A percentile compares a stretch with the other conserved stretches of the same genome.
These are phyloP conservation scores for Dactylellina sp. DNA, from an alignment of 2,329 filamentous ascomycete species.

Conservation along the genomic window DNA sequence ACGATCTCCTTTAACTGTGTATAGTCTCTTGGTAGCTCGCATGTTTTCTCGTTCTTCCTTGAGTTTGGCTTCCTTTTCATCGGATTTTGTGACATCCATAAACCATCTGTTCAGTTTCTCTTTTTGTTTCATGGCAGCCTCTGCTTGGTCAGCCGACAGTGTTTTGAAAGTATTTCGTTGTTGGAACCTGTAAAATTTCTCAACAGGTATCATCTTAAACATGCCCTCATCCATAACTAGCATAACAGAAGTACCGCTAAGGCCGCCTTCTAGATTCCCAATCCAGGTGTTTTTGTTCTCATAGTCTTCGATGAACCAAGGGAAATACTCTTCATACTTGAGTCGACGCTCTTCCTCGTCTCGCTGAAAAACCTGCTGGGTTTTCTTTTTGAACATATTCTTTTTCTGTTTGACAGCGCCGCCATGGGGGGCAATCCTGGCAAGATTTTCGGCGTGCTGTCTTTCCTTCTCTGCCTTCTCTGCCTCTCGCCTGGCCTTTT, in stretches of 20 bases:
- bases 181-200: slow-evolving; percentile 94
- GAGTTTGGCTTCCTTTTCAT: slow-evolving; percentile 68
- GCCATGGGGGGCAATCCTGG: slow-evolving; percentile 88
- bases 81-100: slow-evolving; percentile 69
- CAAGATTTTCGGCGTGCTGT: slow-evolving; percentile 85
- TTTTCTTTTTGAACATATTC: slow-evolving; percentile 78
- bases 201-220: slow-evolving; percentile 88
- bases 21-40: slow-evolving; percentile 62
- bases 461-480: slow-evolving; percentile 82
- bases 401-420: slow-evolving; percentile 77
- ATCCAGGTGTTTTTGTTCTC: slow-evolving; percentile 96
- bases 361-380: slow-evolving; percentile 84
- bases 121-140: slow-evolving; percentile 84
- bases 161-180: slow-evolving; percentile 82
- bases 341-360: slow-evolving; percentile 80
- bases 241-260: slow-evolving; percentile 83
- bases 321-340: slow-evolving; percentile 93
- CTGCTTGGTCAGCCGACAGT: slow-evolving; percentile 84
- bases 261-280: slow-evolving; percentile 86
- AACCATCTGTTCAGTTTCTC: slow-evolving; percentile 83
- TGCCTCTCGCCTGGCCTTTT: slow-evolving; percentile 71
- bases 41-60: slow-evolving; percentile 71
- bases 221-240: slow-evolving; percentile 76
- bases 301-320: slow-evolving; percentile 96
- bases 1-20: slow-evolving; percentile 66